These are phyloP conservation scores for Trichopus zeylanicus DNA, from an alignment of 116 monocot species.

Conservation along the genomic window DNA sequence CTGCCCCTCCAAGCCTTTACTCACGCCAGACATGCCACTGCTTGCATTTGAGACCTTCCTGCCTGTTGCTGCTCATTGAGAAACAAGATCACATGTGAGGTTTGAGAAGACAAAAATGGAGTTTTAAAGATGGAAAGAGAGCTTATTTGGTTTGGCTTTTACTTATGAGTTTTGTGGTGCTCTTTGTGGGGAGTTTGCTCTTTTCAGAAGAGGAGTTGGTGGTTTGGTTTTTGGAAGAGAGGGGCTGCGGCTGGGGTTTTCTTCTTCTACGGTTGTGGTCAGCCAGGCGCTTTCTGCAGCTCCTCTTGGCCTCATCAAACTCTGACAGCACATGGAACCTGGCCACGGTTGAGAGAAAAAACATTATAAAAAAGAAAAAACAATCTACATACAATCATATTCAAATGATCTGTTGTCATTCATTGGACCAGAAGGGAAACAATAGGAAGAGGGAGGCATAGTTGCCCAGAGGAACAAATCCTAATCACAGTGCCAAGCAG, in stretches of 20 bases:
- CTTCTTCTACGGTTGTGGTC: slow-evolving; percentile 66
- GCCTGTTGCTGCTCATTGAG: neutral
- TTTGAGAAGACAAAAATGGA: neutral
- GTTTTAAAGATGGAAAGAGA: neutral
- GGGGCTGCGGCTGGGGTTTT: slow-evolving; percentile 20
- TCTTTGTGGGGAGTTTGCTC: neutral
- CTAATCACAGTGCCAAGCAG: neutral
- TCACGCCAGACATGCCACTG: neutral
- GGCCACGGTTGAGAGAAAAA: neutral
- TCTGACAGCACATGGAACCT: slow-evolving; percentile 61
- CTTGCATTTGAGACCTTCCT: neutral
- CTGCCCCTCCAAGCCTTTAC: neutral
- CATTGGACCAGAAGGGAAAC: too few species aligned
- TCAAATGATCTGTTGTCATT: too few species aligned
- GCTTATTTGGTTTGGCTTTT: neutral
- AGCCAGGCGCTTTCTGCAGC: slow-evolving; percentile 49
- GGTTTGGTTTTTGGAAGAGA: slow-evolving; percentile 8
- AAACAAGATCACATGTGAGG: neutral
- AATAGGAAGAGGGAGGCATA: too few species aligned
- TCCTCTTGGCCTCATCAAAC: slow-evolving; percentile 63
- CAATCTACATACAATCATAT: too few species aligned
- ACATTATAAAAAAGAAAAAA: too few species aligned
- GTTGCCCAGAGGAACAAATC: slow-evolving; percentile 1
- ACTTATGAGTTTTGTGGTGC: slow-evolving; percentile 1
- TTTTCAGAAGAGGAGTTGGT: neutral